Evolutionary conservation across 1,284 basidiomycete genomes (phyloP), one percentile per base, ranked within the genome.

Genomic region (Ustilago loliicola): DNA sequence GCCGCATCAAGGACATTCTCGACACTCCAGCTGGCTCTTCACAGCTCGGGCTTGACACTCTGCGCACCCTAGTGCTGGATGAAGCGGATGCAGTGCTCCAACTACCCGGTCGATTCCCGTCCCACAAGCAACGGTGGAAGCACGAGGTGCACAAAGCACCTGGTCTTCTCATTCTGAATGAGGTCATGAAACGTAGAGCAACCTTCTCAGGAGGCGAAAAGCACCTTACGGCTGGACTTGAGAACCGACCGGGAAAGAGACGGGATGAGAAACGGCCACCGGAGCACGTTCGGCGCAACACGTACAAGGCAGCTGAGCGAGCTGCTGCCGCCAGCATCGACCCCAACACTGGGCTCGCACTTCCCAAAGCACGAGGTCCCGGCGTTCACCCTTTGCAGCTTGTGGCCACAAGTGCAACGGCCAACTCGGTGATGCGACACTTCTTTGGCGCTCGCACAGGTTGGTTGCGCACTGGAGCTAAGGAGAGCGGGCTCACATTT

Each of bases 391-490:
- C 83, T 21, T 51, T 86, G 38, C 85, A 86, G 67, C 72, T 86
- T 6, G 74, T 86, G 0, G 67, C 75, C 25, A 75, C 77, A 29
- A 83, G 81, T 32, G 85, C 85, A 1, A 86, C 83, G 8, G 84
- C 85, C 34, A 85, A 85, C 54, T 79, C 83, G 19, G 84, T 86
- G 10, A 65, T 86, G 65, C 79, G 85, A 30, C 80, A 86, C 64
- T 86, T 85, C 52, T 71, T 86, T 36, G 83, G 79, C 30, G 82
- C 83, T 6, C 74, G 83, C 7, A 86, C 85, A 1, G 85, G 85
- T 27, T 86, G 85, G 85, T 61, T 85, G 47, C 75, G 84, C 2
- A 80, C 81, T 2, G 83, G 82, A 30, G 72, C 75, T 36, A 76
- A 72, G 58, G 81, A 80, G 45, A 64, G 63, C 30, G 64, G 56